A percentile compares a stretch with the other conserved stretches of the same genome.
Evolutionary conservation across 1,139 yeast genomes (phyloP).

Genomic region (Arxiozyma bovina): DNA sequence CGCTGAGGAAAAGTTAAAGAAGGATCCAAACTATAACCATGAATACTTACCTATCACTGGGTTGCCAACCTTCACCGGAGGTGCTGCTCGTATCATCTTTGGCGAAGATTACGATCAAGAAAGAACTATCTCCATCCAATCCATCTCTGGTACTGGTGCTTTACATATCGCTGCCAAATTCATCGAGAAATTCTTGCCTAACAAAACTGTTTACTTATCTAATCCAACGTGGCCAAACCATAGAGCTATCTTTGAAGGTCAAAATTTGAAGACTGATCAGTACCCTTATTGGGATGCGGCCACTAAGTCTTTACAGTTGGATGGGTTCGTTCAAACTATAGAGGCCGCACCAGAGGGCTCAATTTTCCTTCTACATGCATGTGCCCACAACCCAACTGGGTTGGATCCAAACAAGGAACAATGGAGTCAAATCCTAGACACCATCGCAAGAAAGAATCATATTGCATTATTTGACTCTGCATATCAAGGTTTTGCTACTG

Average conservation of each 20-base stretch:
- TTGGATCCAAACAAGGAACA: constrained; percentile 83
- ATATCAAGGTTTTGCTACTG: constrained; percentile 95
- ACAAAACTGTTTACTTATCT: constrained; percentile 57
- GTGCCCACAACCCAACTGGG: constrained; percentile 98
- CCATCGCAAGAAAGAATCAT: constrained; percentile 53
- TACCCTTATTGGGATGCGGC: constrained; percentile 78
- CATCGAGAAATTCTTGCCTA: constrained; percentile 41
- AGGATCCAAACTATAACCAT: constrained; percentile 66
- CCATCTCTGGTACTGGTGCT: constrained; percentile 94
- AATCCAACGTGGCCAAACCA: constrained; percentile 98
- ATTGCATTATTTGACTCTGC: constrained; percentile 91
- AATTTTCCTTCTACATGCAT: constrained; percentile 79
- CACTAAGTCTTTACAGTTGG: constrained; percentile 54
- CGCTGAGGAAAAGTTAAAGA: constrained; percentile 53
- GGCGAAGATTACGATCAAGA: constrained; percentile 56
- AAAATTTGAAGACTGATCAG: constrained; percentile 52
- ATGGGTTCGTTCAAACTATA: constrained; percentile 62
- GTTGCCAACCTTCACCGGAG: constrained; percentile 53
- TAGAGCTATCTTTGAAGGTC: constrained; percentile 62
- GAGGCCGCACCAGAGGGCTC: constrained; percentile 68
- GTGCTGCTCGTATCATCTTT: constrained; percentile 72
- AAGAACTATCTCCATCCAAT: constrained; percentile 68
- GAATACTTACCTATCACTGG: constrained; percentile 88
- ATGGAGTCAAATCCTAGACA: constrained; percentile 66
- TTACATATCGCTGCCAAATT: constrained; percentile 80